Base-by-base conservation (phyloP, 2,329 filamentous ascomycete genomes). In the Madurella fahalii region DNA sequence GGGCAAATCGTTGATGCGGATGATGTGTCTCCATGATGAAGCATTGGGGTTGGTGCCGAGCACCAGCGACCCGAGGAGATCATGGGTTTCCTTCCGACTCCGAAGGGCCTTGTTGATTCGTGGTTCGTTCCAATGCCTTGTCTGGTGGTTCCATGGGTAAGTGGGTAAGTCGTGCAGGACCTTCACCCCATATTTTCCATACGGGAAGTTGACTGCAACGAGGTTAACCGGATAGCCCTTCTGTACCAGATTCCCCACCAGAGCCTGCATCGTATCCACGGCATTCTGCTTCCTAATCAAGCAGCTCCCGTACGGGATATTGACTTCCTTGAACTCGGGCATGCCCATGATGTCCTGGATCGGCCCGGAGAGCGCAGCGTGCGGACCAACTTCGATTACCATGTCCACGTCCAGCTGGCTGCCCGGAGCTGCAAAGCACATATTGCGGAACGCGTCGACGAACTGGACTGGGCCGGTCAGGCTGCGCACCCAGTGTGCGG, bases 121-220 rank as follows among this genome's bases (percentile, higher is more conserved):
- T 0, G 69, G 64, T 54, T 72, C 70, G 16, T 62, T 65, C 74
- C 74, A 77, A 55, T 73, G 72, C 30, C 65, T 63, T 1, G 66
- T 67, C 18, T 67, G 67, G 58, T 77, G 74, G 52, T 77, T 72
- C 75, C 75, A 79, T 3, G 71, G 70, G 55, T 79, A 80, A 1
- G 64, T 65, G 5, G 75, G 74, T 5, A 79, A 60, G 60, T 70
- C 71, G 8, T 67, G 63, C 16, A 74, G 62, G 9, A 62, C 58
- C 50, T 65, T 64, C 30, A 63, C 15, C 7, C 58, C 59, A 31
- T 66, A 61, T 48, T 62, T 61, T 8, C 68, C 59, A 32, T 62
- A 60, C 1, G 68, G 64, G 7, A 65, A 65, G 53, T 68, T 68
- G 56, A 65, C 67, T n/a, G 65, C 64, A n/a, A 52, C 62, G 39